A percentile compares a stretch with the other conserved stretches of the same genome.
Evolutionary conservation across 2,329 filamentous ascomycete genomes (phyloP).

Genomic region (Pseudogymnoascus sp.): DNA sequence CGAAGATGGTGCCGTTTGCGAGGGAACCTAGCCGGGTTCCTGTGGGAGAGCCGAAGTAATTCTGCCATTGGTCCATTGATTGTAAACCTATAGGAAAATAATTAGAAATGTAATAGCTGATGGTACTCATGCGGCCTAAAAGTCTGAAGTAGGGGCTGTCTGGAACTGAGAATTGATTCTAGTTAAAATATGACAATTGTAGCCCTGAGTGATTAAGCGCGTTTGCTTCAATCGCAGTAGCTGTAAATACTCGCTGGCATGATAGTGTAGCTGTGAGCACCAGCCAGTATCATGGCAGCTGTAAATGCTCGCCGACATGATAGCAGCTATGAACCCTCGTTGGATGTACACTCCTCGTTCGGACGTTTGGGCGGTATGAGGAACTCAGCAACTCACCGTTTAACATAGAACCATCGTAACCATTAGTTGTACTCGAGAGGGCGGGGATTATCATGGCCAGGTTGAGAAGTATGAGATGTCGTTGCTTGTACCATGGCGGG

Average conservation of each 20-base stretch:
- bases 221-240: not conserved
- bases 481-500: conserved; percentile 21
- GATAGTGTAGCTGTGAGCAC: not conserved
- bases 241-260: not conserved
- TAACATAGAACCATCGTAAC: conserved; percentile 17
- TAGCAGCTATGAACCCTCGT: not conserved
- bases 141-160: not conserved
- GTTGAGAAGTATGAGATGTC: conserved; percentile 19
- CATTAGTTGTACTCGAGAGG: conserved; percentile 20
- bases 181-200: not conserved
- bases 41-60: not conserved
- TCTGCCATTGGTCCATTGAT: conserved; percentile 8
- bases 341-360: not conserved
- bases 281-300: not conserved
- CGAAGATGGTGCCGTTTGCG: conserved; percentile 5
- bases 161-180: not conserved
- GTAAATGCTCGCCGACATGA: no score
- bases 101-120: not conserved
- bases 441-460: conserved; percentile 16
- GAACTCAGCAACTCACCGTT: not conserved
- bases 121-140: not conserved
- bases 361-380: not conserved
- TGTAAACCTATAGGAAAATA: not conserved
- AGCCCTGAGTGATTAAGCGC: not conserved
- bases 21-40: not conserved